Base-by-base conservation (phyloP, 75 land plant genomes). In the Picea sitchensis region DNA sequence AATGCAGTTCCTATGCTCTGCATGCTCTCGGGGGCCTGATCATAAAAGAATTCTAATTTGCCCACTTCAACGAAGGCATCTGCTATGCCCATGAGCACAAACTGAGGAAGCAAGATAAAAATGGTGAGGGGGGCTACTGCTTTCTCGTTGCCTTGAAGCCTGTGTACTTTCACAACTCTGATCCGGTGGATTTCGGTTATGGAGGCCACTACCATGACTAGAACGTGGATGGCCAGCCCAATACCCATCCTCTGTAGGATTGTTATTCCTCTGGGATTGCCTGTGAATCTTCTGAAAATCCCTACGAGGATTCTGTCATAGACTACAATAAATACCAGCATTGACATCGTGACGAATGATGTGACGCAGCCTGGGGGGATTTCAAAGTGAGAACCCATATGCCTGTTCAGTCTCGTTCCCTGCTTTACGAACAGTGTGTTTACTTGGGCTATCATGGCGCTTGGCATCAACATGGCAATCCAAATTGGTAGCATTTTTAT, bases 1-100 rank as follows among this genome's bases (percentile, higher is more conserved):
- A 90, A 83, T 2, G 97, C 92, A 3, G 92, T 92, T 12, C 98
- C 99, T 6, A 96, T 78, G 86, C 99, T 96, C 63, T 91, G 89
- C 98, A 96, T 92, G 54, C 84, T 89, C 26, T 87, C 90, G 12
- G 98, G 95, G 0, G 95, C 88, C 72, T 96, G 93, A 76, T 89
- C 90, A 71, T 94, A 92, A 89, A 95, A 95, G 77, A 96, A 96
- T 71, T 96, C 97, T 32, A 96, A 68, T 80, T 91, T 73, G 4
- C 95, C 99, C 54, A 92, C 83, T 38, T 85, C 88, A 23, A 74
- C 88, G 81, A 96, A 94, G 56, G 90, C 93, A 63, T 91, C 95
- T 41, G 81, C 90, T 9, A 92, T 38, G 2, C 97, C 99, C 41
- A 90, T 61, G 2, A 96, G 79, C 5, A 88, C 80, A 62, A 90